Conservation (phyloP, 2,329 filamentous ascomycete species). For the Colletotrichum limetticola region DNA sequence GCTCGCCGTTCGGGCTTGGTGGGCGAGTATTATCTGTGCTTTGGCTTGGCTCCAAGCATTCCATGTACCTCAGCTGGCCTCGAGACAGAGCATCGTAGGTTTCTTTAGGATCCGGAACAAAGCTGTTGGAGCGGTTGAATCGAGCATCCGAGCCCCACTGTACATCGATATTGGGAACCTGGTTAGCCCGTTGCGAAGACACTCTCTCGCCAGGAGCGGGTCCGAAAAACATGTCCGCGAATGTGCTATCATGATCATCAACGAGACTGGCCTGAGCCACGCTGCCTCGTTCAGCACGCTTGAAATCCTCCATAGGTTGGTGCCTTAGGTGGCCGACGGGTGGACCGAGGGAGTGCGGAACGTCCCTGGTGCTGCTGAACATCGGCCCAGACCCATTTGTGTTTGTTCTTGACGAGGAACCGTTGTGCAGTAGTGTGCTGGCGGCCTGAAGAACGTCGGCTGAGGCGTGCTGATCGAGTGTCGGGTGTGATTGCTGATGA, state of each 20-base stretch:
- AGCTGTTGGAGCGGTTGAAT: constrained; percentile 69
- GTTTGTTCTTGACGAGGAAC: constrained; percentile 42
- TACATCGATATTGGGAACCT: constrained; percentile 55
- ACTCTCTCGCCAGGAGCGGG: constrained; percentile 34
- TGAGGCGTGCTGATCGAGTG: constrained; percentile 47
- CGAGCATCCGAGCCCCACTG: constrained; percentile 77
- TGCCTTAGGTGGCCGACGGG: constrained; percentile 54
- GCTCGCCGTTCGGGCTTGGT: constrained; percentile 60
- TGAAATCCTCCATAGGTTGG: constrained; percentile 55
- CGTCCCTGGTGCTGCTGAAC: constrained; percentile 28
- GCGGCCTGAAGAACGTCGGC: constrained; percentile 70
- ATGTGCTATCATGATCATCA: constrained; percentile 47
- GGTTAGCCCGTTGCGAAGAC: constrained; percentile 37
- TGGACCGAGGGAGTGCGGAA: constrained; percentile 41
- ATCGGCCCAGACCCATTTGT: constrained; percentile 34
- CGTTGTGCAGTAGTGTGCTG: constrained; percentile 58
- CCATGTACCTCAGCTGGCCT: constrained; percentile 65
- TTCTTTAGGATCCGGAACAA: constrained; percentile 67
- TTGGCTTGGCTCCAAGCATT: constrained; percentile 65
- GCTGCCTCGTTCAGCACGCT: constrained; percentile 49
- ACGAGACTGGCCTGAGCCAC: constrained; percentile 39
- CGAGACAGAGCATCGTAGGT: constrained; percentile 67
- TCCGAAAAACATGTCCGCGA: constrained; percentile 55
- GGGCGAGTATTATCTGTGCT: constrained; percentile 70
- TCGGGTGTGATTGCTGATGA: constrained; percentile 36